A percentile compares a stretch with the other conserved stretches of the same genome.
These are phyloP conservation scores for Coemansia aciculifera DNA, from an alignment of 192 early-diverging fungal genomes.

Conservation along the genomic window DNA sequence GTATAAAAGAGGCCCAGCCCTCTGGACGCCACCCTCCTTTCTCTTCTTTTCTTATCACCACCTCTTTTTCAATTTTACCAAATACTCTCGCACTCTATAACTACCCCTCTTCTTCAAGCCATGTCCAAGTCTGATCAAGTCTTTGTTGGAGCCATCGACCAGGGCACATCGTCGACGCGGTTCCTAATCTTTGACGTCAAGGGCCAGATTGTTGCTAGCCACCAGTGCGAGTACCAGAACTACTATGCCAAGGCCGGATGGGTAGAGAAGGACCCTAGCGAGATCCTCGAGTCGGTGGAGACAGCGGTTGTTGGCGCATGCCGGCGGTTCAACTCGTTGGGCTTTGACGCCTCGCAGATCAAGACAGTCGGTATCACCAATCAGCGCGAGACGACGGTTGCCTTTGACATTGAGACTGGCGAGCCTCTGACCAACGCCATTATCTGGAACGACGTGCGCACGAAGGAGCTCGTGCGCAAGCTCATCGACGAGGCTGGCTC, in stretches of 20 bases:
- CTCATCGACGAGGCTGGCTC: slow-evolving; percentile 61
- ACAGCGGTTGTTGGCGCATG: slow-evolving; percentile 68
- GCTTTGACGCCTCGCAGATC: slow-evolving; percentile 59
- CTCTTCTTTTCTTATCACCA: not conserved
- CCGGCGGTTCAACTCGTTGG: slow-evolving; percentile 63
- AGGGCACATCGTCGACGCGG: slow-evolving; percentile 89
- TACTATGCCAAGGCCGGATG: slow-evolving; percentile 78
- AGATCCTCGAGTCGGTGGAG: slow-evolving; percentile 68
- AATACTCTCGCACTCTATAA: not conserved
- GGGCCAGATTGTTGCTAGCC: slow-evolving; percentile 68
- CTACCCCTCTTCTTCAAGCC: slow-evolving; percentile 6
- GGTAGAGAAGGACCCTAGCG: slow-evolving; percentile 85
- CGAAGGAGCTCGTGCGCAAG: slow-evolving; percentile 67
- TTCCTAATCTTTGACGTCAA: slow-evolving; percentile 87
- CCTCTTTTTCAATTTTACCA: not conserved
- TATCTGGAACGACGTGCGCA: slow-evolving; percentile 90
- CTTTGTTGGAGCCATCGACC: slow-evolving; percentile 86
- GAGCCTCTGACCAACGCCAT: slow-evolving; percentile 80
- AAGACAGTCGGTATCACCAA: slow-evolving; percentile 88
- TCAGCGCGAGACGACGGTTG: slow-evolving; percentile 90
- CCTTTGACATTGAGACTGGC: slow-evolving; percentile 84
- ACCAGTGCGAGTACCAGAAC: slow-evolving; percentile 83
- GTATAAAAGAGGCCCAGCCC: not conserved
- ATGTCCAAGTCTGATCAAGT: slow-evolving; percentile 46
- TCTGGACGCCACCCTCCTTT: not conserved